phyloP scores from a whole-genome alignment of 306 rosid genomes.

The Psophocarpus tetragonolobus region DNA sequence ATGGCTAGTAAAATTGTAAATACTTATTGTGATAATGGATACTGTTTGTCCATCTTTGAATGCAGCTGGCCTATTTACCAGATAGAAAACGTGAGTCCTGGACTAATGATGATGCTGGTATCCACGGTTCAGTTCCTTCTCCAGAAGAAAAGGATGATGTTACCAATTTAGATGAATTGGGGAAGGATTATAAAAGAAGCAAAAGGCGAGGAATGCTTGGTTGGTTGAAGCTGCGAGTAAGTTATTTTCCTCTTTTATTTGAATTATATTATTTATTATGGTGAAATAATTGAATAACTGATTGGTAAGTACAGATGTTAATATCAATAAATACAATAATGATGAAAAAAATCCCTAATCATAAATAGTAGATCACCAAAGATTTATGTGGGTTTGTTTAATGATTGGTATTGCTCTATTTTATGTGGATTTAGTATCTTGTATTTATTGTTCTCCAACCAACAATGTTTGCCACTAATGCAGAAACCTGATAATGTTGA shows the following conservation, averaged over 20 bases:
- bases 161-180: conserved; percentile 70
- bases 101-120: conserved; percentile 66
- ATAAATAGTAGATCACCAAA: not conserved
- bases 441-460: not conserved
- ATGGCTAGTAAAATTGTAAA: not conserved
- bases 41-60: conserved; percentile 28
- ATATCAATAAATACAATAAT: not conserved
- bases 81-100: conserved; percentile 69
- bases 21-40: not conserved
- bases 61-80: conserved; percentile 89
- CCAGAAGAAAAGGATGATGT: conserved; percentile 60
- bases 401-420: not conserved
- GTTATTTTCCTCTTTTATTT: conserved; percentile 30
- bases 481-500: conserved; percentile 73
- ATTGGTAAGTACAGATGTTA: not conserved
- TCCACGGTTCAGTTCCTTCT: conserved; percentile 65
- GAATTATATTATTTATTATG: conserved; percentile 21
- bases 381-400: conserved; percentile 16
- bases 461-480: conserved; percentile 29
- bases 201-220: conserved; percentile 78
- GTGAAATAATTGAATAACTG: not conserved
- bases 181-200: conserved; percentile 66
- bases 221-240: conserved; percentile 80
- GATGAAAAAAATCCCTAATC: not conserved
- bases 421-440: conserved; percentile 23